Conservation (phyloP, 768 basidiomycete genomes). For the Leccinum disarticulatum region DNA sequence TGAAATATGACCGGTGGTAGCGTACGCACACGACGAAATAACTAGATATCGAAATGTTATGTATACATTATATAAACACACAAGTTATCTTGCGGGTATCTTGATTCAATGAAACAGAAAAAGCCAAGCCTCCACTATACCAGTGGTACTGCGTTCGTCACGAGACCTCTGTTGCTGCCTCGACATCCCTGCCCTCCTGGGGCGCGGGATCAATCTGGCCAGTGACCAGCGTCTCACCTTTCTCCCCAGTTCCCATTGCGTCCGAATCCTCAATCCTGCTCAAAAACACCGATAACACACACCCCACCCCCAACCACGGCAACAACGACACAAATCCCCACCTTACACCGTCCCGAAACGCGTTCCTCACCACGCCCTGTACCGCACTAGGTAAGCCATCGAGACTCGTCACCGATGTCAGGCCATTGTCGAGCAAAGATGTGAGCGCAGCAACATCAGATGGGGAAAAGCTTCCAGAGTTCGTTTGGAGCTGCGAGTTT, state of each 20-base stretch:
- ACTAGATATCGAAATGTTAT: not conserved
- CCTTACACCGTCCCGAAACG: conserved; percentile 41
- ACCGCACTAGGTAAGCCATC: conserved; percentile 35
- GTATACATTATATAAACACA: not conserved
- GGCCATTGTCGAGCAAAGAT: conserved; percentile 23
- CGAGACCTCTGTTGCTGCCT: not conserved
- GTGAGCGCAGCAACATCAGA: conserved; percentile 30
- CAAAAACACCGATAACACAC: conserved; percentile 39
- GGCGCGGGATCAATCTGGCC: not conserved
- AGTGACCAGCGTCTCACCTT: not conserved
- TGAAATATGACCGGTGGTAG: not conserved
- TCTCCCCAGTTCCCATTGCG: not conserved
- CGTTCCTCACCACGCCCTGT: conserved; percentile 38
- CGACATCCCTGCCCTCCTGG: not conserved
- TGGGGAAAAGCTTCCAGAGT: conserved; percentile 30
- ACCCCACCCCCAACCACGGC: conserved; percentile 44
- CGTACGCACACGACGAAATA: not conserved
- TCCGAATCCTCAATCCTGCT: conserved; percentile 35
- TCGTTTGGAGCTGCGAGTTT: conserved; percentile 14
- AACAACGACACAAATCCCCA: conserved; percentile 49
- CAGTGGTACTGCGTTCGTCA: not conserved
- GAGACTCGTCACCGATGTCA: conserved; percentile 39
- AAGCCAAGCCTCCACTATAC: not conserved
- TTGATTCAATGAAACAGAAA: not conserved
- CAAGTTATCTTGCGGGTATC: not conserved